Evolutionary conservation across 805 yeast genomes (phyloP).

Genomic region (Starmerella bacillaris): DNA sequence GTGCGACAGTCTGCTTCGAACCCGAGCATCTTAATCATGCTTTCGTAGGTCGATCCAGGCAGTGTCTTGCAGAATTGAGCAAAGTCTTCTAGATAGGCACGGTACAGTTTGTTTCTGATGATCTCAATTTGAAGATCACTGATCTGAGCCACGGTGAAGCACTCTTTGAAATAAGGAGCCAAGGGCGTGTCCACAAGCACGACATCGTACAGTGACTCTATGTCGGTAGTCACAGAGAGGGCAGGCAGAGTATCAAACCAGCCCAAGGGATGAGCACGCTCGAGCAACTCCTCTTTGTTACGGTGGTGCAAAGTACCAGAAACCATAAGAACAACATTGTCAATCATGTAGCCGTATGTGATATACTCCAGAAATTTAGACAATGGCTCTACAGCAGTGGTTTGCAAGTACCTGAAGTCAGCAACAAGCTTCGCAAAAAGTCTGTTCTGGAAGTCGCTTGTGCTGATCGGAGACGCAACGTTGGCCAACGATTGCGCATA

Average conservation of each 20-base stretch:
- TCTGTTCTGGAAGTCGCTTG: constrained; percentile 68
- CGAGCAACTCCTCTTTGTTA: constrained; percentile 71
- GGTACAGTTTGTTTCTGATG: constrained; percentile 75
- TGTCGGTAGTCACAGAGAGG: constrained; percentile 80
- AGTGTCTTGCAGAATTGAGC: constrained; percentile 46
- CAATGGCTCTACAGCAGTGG: constrained; percentile 67
- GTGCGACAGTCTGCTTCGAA: constrained; percentile 94
- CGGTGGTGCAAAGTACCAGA: constrained; percentile 94
- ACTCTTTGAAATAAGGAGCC: constrained; percentile 87
- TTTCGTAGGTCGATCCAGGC: constrained; percentile 59
- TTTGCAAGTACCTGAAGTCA: constrained; percentile 69
- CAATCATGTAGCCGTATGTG: constrained; percentile 95
- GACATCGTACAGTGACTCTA: constrained; percentile 78
- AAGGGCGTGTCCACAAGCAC: constrained; percentile 92
- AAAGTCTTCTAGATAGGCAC: constrained; percentile 85
- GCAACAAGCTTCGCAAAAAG: constrained; percentile 56
- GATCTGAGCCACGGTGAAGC: constrained; percentile 60
- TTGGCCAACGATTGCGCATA: constrained; percentile 80
- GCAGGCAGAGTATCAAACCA: constrained; percentile 98
- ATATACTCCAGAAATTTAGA: constrained; percentile 77
- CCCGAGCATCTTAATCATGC: constrained; percentile 57
- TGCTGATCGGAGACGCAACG: constrained; percentile 65
- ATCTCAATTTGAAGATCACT: constrained; percentile 93
- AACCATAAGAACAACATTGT: constrained; percentile 85
- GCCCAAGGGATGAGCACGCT: constrained; percentile 90